Percentiles rank a stretch among this genome's conserved stretches.
phyloP scores from a whole-genome alignment of 495 filamentous ascomycete species.

The Aspergillus cristatus region DNA sequence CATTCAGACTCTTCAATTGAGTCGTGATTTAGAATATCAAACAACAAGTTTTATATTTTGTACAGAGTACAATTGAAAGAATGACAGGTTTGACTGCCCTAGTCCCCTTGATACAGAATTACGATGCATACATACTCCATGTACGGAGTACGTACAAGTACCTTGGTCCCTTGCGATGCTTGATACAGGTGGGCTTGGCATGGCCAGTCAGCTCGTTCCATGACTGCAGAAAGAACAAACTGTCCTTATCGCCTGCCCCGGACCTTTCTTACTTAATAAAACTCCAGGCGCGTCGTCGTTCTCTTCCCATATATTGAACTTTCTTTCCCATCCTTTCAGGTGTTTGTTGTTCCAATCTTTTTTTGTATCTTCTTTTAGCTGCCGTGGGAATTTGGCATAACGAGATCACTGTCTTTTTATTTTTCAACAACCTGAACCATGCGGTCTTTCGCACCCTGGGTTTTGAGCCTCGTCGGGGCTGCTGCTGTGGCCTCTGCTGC shows the following conservation, averaged over 20 bases:
- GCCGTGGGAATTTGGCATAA: no score
- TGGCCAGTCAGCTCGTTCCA: slow-evolving; percentile 21
- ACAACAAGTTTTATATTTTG: no score
- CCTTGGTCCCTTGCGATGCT: slow-evolving; percentile 13
- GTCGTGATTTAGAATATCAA: no score
- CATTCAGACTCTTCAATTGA: no score
- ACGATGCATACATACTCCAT: no score
- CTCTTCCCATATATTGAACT: neutral
- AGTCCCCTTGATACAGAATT: no score
- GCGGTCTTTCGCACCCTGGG: slow-evolving; percentile 46
- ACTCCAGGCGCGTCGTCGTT: no score
- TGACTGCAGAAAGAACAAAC: slow-evolving; percentile 38
- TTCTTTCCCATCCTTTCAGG: slow-evolving; percentile 1
- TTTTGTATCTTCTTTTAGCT: neutral
- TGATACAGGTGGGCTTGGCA: slow-evolving; percentile 4
- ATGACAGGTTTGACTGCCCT: no score
- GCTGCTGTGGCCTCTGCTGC: slow-evolving; percentile 54
- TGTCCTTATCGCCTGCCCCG: slow-evolving; percentile 29
- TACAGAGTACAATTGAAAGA: no score
- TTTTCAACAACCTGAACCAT: slow-evolving; percentile 30
- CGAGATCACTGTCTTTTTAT: no score
- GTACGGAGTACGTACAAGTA: neutral
- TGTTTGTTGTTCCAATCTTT: neutral
- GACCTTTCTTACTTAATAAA: slow-evolving; percentile 16
- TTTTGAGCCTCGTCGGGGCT: slow-evolving; percentile 52